phyloP scores from a whole-genome alignment of 768 basidiomycete species.

The Auriscalpium vulgare region DNA sequence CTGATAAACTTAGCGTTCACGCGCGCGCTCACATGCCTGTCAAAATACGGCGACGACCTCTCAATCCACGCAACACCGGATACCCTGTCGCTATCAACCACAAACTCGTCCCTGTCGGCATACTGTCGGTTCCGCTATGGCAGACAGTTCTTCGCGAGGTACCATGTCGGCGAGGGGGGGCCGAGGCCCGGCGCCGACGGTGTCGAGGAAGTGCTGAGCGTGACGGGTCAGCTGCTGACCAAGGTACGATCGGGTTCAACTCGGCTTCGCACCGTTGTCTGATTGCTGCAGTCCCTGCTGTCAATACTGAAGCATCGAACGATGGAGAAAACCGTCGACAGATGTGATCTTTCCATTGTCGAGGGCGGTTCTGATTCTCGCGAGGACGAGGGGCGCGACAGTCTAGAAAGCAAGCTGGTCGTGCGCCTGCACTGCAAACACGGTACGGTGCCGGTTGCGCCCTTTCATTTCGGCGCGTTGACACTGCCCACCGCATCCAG shows the following conservation, averaged over 20 bases:
- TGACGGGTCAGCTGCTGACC: constrained; percentile 60
- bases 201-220: constrained; percentile 30
- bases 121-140: constrained; percentile 73
- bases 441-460: constrained; percentile 35
- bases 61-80: constrained; percentile 58
- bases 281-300: constrained; percentile 42
- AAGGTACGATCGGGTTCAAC: constrained; percentile 39
- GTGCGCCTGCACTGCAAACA: constrained; percentile 78
- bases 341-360: constrained; percentile 64
- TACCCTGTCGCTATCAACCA: constrained; percentile 56
- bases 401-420: constrained; percentile 63
- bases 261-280: background rate
- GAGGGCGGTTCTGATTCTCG: constrained; percentile 38
- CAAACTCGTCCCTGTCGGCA: constrained; percentile 76
- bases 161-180: constrained; percentile 32
- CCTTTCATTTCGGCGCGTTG: constrained; percentile 2
- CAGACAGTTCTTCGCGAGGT: constrained; percentile 63
- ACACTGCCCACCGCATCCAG: constrained; percentile 27
- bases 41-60: constrained; percentile 78
- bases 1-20: constrained; percentile 42
- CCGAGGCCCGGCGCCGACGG: constrained; percentile 18
- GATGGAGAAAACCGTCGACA: constrained; percentile 69
- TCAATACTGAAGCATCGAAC: constrained; percentile 69
- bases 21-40: constrained; percentile 65
- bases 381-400: constrained; percentile 42